Conservation (phyloP, 768 basidiomycete genomes). For the Saitozyma sp. region DNA sequence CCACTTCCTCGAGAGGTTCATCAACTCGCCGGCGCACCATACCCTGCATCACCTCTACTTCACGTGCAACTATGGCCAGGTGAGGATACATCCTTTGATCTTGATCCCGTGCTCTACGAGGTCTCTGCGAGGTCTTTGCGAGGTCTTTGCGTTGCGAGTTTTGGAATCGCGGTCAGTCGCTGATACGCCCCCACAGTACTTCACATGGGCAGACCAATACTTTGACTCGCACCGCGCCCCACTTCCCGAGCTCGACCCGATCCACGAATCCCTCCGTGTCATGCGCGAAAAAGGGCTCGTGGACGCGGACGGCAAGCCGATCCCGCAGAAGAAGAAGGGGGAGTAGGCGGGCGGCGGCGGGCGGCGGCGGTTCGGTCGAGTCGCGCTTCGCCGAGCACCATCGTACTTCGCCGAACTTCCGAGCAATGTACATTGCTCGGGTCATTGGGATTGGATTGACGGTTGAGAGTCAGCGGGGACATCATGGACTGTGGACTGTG, state of each 20-base stretch:
- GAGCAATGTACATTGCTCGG: too few species aligned
- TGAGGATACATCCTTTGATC: slow-evolving; percentile 12
- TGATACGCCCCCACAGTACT: slow-evolving; percentile 65
- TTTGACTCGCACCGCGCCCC: slow-evolving; percentile 89
- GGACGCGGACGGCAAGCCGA: slow-evolving; percentile 36
- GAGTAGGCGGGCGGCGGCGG: slow-evolving; percentile 14
- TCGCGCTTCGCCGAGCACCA: too few species aligned
- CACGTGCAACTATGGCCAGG: slow-evolving; percentile 91
- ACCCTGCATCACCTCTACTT: slow-evolving; percentile 96
- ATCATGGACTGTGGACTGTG: too few species aligned
- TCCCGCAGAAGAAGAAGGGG: slow-evolving; percentile 42
- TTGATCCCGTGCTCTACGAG: too few species aligned
- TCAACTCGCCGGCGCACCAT: slow-evolving; percentile 99
- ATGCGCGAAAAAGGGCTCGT: slow-evolving; percentile 62
- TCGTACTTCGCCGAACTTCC: too few species aligned
- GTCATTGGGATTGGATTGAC: too few species aligned
- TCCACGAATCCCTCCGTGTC: slow-evolving; percentile 54
- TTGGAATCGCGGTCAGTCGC: slow-evolving; percentile 8
- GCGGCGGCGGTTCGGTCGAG: too few species aligned
- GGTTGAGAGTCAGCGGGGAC: too few species aligned
- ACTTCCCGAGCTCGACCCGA: slow-evolving; percentile 75
- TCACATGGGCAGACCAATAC: slow-evolving; percentile 86
- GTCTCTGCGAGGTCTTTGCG: slow-evolving; percentile 1
- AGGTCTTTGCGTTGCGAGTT: too few species aligned
- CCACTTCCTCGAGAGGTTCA: slow-evolving; percentile 77